A percentile compares a stretch with the other conserved stretches of the same genome.
Evolutionary conservation across 2,329 filamentous ascomycete species (phyloP).

Genomic region (Fusarium odoratissimum): DNA sequence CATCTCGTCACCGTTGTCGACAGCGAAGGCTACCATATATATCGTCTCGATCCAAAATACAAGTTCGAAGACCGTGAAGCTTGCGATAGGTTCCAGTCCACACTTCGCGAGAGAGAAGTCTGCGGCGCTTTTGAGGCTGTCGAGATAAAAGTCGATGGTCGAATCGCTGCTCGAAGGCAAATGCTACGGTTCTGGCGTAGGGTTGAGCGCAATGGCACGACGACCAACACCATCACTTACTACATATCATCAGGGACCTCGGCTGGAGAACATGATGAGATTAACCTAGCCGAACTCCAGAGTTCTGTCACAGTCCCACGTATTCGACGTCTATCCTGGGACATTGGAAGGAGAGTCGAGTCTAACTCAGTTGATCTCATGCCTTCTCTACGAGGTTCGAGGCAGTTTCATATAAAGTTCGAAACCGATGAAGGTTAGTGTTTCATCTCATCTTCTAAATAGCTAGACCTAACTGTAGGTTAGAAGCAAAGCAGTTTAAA

Average conservation of each 20-base stretch:
- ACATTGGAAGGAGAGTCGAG: background rate
- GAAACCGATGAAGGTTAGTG: background rate
- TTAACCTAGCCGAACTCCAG: background rate
- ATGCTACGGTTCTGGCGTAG: slow-evolving; percentile 8
- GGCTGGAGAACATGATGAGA: background rate
- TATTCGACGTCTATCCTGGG: background rate
- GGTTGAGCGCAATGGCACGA: background rate
- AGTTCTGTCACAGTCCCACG: background rate
- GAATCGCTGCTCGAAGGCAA: background rate
- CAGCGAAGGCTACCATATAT: slow-evolving; percentile 11
- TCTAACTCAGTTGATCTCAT: background rate
- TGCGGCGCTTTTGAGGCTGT: background rate
- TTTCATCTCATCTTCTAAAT: too few species aligned
- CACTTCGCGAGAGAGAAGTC: slow-evolving; percentile 3
- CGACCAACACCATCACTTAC: background rate
- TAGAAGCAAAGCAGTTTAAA: background rate
- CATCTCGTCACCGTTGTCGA: slow-evolving; percentile 8
- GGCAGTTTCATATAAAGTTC: background rate
- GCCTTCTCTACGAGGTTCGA: background rate
- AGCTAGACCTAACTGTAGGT: accelerated
- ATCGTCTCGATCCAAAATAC: slow-evolving; percentile 7
- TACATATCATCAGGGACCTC: background rate
- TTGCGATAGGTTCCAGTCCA: slow-evolving; percentile 1
- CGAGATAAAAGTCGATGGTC: background rate
- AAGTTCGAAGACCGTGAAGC: slow-evolving; percentile 3